A percentile compares a stretch with the other conserved stretches of the same genome.
phyloP scores from a whole-genome alignment of 495 filamentous ascomycete genomes.

The Penicillium verhagenii region DNA sequence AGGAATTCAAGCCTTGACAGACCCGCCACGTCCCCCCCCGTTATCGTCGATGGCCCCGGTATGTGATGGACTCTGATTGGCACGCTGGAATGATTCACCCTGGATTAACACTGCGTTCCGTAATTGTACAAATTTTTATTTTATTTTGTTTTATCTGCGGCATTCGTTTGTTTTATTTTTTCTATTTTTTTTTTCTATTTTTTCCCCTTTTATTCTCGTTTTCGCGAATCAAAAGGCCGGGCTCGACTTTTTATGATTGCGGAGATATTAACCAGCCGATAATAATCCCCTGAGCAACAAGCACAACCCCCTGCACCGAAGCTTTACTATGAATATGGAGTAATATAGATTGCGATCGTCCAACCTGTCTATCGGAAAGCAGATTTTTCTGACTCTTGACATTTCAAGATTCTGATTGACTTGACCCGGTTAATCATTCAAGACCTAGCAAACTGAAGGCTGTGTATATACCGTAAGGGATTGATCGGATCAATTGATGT shows the following conservation, averaged over 20 bases:
- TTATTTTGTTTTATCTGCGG: constrained; percentile 9
- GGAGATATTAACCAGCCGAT: background rate
- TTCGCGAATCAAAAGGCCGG: background rate
- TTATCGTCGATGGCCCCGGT: constrained; percentile 23
- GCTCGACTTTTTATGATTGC: background rate
- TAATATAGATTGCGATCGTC: background rate
- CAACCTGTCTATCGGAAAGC: background rate
- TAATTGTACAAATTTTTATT: too few species aligned
- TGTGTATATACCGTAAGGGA: background rate
- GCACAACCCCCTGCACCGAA: background rate
- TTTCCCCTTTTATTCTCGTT: too few species aligned
- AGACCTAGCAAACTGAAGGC: background rate
- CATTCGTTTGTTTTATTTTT: background rate
- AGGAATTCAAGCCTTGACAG: constrained; percentile 25
- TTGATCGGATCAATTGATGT: background rate
- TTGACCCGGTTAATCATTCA: background rate
- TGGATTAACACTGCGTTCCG: constrained; percentile 14
- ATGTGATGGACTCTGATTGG: constrained; percentile 27
- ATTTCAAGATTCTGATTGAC: background rate
- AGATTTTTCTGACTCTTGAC: background rate
- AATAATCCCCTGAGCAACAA: constrained; percentile 15
- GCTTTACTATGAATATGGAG: background rate
- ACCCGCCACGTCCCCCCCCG: constrained; percentile 26
- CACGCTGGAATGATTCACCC: constrained; percentile 22
- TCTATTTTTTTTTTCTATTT: too few species aligned